Conservation (phyloP, 2,329 filamentous ascomycete species). For the Colletotrichum coccodes region DNA sequence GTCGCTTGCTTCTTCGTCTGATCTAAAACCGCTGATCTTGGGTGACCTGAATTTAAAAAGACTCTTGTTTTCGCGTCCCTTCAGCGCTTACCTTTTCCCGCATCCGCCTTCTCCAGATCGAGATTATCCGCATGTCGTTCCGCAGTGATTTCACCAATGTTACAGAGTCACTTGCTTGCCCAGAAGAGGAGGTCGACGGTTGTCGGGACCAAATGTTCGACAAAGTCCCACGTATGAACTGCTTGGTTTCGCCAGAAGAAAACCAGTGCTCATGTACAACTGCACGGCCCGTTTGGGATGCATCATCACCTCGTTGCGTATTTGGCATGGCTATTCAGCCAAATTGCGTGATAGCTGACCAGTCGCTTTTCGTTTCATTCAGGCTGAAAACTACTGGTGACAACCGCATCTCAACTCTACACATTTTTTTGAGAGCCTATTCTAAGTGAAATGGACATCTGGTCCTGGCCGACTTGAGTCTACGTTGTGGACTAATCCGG, state of each 20-base stretch:
- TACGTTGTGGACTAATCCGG: neutral
- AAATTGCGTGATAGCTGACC: neutral
- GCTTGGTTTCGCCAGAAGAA: neutral
- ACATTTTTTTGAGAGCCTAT: neutral
- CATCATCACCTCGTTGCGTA: neutral
- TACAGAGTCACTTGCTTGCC: neutral
- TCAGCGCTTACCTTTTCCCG: neutral
- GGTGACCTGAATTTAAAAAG: too few species aligned
- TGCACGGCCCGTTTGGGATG: neutral
- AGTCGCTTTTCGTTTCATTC: neutral
- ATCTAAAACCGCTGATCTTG: neutral
- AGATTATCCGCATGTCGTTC: neutral
- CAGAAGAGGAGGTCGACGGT: neutral
- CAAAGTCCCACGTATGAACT: neutral
- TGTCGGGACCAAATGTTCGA: neutral
- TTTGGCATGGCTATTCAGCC: neutral
- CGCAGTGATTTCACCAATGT: neutral
- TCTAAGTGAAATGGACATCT: neutral
- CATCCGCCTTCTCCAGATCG: neutral
- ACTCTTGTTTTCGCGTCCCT: neutral
- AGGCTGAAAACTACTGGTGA: conserved; percentile 2
- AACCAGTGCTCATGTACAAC: neutral
- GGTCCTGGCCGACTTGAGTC: neutral
- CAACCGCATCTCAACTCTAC: neutral
- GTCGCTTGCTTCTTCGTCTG: neutral